Conservation (phyloP, 768 basidiomycete genomes). For the Mycena epipterygia region DNA sequence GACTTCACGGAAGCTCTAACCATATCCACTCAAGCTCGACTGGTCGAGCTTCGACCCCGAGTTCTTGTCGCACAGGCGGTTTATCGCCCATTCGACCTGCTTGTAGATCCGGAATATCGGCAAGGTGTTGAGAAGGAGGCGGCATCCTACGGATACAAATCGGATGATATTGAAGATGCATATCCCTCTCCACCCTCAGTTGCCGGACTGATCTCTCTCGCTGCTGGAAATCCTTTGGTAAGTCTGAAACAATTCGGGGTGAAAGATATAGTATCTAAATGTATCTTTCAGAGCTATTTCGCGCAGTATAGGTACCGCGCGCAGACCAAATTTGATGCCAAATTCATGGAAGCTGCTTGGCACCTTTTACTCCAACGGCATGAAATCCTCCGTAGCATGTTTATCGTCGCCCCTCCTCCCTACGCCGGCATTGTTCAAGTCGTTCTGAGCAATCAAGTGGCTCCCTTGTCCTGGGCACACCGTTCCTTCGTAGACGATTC, state of each 20-base stretch:
- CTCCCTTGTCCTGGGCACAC: neutral
- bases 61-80: neutral
- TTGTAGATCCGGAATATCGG: neutral
- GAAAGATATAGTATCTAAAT: neutral
- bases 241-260: neutral
- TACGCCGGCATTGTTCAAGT: slow-evolving; percentile 13
- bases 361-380: neutral
- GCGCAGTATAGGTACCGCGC: slow-evolving; percentile 3
- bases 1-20: neutral
- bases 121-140: neutral
- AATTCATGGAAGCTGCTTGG: slow-evolving; percentile 9
- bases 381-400: slow-evolving; percentile 16
- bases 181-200: slow-evolving; percentile 10
- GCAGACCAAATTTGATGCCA: neutral
- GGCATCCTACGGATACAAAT: slow-evolving; percentile 4
- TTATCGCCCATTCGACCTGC: slow-evolving; percentile 9
- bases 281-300: slow-evolving; percentile 6
- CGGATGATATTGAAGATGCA: slow-evolving; percentile 3
- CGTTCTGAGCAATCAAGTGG: neutral
- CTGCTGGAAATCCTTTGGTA: slow-evolving; percentile 17
- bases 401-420: slow-evolving; percentile 11
- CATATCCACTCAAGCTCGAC: neutral
- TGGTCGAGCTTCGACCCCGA: neutral
- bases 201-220: slow-evolving; percentile 8
- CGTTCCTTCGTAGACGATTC: neutral